Evolutionary conservation across 1,139 yeast genomes (phyloP), one percentile per base, ranked within the genome.

Genomic region (Debaryomyces subglobosus): DNA sequence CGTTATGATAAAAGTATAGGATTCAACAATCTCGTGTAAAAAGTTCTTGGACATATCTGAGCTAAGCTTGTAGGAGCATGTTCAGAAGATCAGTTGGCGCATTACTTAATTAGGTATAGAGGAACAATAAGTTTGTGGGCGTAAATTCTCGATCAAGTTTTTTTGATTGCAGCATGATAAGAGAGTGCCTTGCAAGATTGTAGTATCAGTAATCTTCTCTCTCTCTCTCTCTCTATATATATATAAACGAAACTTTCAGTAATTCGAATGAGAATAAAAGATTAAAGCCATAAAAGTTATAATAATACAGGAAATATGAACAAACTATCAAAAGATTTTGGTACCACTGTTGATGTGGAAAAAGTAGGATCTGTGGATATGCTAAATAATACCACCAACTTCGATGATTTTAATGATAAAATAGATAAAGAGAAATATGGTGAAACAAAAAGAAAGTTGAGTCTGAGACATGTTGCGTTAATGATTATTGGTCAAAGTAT

Each of bases 401-500:
- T 66, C 41, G 55, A 56, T 12, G 77, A 71, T 56, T 72, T 72
- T 47, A 49, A 71, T 43, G 72, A 68, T 48, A 58, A 56, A 42
- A 54, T 68, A 7, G 72, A 72, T 45, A 57, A 60, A 3, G 66
- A 60, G 15, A 65, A 68, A 44, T 69, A 71, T 52, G 77, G 77
- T 21, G 54, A 56, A 37, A 70, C 74, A 29, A 59, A 71, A 49
- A 65, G 81, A 52, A 69, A 69, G 41, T 63, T 79, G 39, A 65
- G 67, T 37, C 62, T 74, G 10, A 67, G 83, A 41, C 83, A 79
- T 59, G 73, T 79, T 18, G 66, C 74, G 39, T 68, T 79, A 56
- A 74, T 79, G 69, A 74, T 78, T 43, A 72, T 79, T 42, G 82
- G 83, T n/a, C 81, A 78, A 48, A 65, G 76, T 48, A 75, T 78